These are phyloP conservation scores for Geotrichum australiense DNA, from an alignment of 1,139 yeast species.

Conservation along the genomic window DNA sequence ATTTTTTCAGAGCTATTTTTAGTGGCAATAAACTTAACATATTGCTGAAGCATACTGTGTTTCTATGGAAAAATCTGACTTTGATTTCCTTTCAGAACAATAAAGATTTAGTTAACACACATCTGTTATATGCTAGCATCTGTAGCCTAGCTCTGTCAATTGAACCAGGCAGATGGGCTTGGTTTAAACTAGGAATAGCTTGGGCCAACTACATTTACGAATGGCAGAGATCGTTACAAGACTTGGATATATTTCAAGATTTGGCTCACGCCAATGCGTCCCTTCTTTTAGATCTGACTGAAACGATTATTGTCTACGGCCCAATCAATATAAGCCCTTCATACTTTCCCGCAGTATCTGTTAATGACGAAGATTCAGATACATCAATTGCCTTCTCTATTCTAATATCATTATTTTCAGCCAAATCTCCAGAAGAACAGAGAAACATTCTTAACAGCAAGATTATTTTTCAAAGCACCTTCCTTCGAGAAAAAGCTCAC, in stretches of 20 bases:
- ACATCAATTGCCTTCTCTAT: constrained; percentile 2
- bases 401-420: neutral
- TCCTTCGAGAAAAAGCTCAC: constrained; percentile 3
- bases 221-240: too few relatives aligned
- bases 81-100: neutral
- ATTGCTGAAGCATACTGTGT: neutral
- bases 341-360: neutral
- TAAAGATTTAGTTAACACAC: constrained; percentile 1
- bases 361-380: neutral
- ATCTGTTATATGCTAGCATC: constrained; percentile 11
- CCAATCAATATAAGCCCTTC: neutral
- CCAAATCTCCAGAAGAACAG: neutral
- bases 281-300: constrained; percentile 15
- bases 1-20: constrained; percentile 1
- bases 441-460: neutral
- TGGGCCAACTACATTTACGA: constrained; percentile 9
- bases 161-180: constrained; percentile 4
- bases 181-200: constrained; percentile 9
- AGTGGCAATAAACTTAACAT: neutral
- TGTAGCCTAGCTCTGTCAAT: constrained; percentile 11
- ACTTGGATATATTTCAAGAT: neutral
- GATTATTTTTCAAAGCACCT: constrained; percentile 4
- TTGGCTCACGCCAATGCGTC: constrained; percentile 14
- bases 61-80: constrained; percentile 6
- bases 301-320: constrained; percentile 1